phyloP scores from a whole-genome alignment of 495 filamentous ascomycete species.

The Hypoxylon lenormandii region DNA sequence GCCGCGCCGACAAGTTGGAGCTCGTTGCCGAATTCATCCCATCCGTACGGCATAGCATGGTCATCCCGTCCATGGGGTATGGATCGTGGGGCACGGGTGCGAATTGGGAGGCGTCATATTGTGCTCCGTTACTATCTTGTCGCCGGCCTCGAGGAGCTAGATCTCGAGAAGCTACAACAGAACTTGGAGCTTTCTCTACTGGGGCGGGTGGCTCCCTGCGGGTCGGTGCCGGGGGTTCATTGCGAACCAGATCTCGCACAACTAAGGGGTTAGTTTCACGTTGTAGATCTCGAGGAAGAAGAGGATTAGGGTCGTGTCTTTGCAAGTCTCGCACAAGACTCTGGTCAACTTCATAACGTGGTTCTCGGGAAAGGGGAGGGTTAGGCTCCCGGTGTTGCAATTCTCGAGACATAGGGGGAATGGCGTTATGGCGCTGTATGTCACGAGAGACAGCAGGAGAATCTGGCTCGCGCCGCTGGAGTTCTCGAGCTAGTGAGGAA shows the following conservation, averaged over 20 bases:
- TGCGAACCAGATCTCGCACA: constrained; percentile 67
- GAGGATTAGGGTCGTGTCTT: constrained; percentile 18
- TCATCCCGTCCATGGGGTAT: constrained; percentile 97
- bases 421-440: not conserved
- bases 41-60: constrained; percentile 91
- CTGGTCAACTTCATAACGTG: not conserved
- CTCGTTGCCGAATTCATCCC: constrained; percentile 77
- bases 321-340: constrained; percentile 5
- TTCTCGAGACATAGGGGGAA: constrained; percentile 9
- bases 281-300: constrained; percentile 18
- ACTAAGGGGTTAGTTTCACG: constrained; percentile 24
- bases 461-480: constrained; percentile 31
- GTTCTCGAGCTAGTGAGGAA: constrained; percentile 66
- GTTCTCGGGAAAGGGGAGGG: constrained; percentile 20
- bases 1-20: constrained; percentile 76
- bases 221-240: constrained; percentile 60
- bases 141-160: constrained; percentile 50
- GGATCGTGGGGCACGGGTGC: constrained; percentile 86
- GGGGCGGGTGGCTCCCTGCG: constrained; percentile 67
- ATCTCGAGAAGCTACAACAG: constrained; percentile 35
- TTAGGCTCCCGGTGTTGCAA: constrained; percentile 3
- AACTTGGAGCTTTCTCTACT: constrained; percentile 61
- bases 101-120: constrained; percentile 72
- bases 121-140: constrained; percentile 52
- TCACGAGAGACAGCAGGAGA: constrained; percentile 29